Evolutionary conservation across 108 stramenopile species (phyloP).

Genomic region (Ochromonas danica): DNA sequence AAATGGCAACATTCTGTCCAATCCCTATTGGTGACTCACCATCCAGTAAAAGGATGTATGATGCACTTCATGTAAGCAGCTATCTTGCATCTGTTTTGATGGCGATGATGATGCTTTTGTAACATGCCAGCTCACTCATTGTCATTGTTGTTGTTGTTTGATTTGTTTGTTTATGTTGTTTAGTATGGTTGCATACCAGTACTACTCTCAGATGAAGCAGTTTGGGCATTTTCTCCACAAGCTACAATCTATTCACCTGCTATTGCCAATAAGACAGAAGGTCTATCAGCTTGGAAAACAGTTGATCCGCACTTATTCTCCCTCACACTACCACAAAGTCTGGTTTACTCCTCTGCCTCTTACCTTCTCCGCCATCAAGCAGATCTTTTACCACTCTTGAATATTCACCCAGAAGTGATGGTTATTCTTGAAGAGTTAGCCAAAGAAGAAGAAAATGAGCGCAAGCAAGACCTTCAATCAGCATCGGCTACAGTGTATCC

Average conservation of each 20-base stretch:
- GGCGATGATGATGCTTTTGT: background rate
- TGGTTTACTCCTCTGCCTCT: background rate
- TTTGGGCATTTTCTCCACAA: constrained; percentile 22
- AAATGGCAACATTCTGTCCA: constrained; percentile 34
- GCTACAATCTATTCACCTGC: too few relatives aligned
- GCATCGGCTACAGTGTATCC: too few relatives aligned
- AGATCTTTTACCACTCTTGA: too few relatives aligned
- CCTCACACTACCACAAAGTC: background rate
- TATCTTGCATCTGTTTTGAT: background rate
- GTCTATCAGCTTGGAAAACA: too few relatives aligned
- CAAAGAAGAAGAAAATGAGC: too few relatives aligned
- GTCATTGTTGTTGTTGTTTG: background rate
- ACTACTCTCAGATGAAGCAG: constrained; percentile 46
- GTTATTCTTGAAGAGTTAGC: too few relatives aligned
- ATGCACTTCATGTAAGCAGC: constrained; percentile 44
- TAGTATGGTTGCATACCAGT: constrained; percentile 61
- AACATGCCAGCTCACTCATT: background rate
- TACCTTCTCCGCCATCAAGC: too few relatives aligned
- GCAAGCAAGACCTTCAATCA: too few relatives aligned
- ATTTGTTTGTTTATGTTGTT: background rate
- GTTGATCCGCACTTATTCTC: background rate
- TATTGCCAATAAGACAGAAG: too few relatives aligned
- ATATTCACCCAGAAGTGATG: too few relatives aligned
- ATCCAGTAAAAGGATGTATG: constrained; percentile 61
- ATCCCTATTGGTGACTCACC: constrained; percentile 58